A percentile compares a stretch with the other conserved stretches of the same genome.
Evolutionary conservation across 2,329 filamentous ascomycete genomes (phyloP).

Genomic region (Chrysoporthe puriensis): DNA sequence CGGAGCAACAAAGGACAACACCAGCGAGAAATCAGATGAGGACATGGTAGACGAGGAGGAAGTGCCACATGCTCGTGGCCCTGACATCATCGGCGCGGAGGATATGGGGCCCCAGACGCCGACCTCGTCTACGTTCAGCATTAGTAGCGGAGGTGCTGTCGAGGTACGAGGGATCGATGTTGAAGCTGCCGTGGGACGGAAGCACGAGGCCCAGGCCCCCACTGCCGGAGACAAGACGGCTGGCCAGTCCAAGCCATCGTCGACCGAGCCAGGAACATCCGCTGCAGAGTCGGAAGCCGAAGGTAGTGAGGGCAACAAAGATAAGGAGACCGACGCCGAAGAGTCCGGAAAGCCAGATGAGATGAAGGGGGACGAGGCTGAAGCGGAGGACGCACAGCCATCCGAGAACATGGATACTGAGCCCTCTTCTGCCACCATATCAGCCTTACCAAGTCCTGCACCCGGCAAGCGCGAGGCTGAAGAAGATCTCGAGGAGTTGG

Average conservation of each 20-base stretch:
- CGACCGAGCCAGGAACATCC: neutral
- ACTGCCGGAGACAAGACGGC: conserved; percentile 27
- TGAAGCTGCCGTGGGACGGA: conserved; percentile 64
- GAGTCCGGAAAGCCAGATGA: conserved; percentile 40
- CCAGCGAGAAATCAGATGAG: conserved; percentile 38
- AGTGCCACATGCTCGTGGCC: conserved; percentile 80
- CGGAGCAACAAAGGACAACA: conserved; percentile 32
- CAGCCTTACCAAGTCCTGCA: conserved; percentile 20
- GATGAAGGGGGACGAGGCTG: conserved; percentile 10
- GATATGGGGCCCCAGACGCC: conserved; percentile 78
- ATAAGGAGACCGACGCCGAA: conserved; percentile 33
- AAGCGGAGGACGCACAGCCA: conserved; percentile 7
- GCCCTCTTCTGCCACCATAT: conserved; percentile 7
- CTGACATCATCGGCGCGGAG: conserved; percentile 80
- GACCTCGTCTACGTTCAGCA: conserved; percentile 43
- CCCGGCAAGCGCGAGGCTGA: conserved; percentile 59
- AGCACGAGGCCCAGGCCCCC: conserved; percentile 37
- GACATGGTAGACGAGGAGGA: conserved; percentile 60
- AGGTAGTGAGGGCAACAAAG: conserved; percentile 12
- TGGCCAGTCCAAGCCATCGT: conserved; percentile 17
- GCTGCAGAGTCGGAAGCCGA: neutral
- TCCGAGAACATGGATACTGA: neutral
- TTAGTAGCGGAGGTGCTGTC: conserved; percentile 44
- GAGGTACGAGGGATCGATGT: conserved; percentile 61
- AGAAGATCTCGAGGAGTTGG: conserved; percentile 44